Evolutionary conservation across 768 basidiomycete species (phyloP).

Genomic region (Rhodotorula graminis): DNA sequence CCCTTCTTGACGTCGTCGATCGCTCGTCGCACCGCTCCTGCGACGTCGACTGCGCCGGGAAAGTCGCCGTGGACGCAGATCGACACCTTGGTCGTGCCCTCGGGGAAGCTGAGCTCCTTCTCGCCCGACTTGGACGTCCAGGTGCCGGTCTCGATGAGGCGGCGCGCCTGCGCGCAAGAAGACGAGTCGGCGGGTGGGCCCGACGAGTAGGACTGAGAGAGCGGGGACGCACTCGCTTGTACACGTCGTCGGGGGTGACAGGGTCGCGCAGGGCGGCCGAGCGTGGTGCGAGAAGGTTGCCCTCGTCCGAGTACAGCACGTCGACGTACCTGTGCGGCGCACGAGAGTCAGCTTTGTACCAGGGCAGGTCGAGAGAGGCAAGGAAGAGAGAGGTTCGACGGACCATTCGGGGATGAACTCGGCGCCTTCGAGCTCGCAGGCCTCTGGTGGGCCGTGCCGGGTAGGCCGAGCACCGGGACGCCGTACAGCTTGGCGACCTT

Average conservation of each 20-base stretch:
- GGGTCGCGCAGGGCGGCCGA: constrained; percentile 54
- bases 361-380: neutral
- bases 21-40: constrained; percentile 54
- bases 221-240: constrained; percentile 49
- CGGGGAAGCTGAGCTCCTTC: constrained; percentile 51
- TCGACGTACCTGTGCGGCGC: constrained; percentile 58
- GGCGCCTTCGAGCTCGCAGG: constrained; percentile 56
- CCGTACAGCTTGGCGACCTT: constrained; percentile 57
- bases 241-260: constrained; percentile 51
- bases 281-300: neutral
- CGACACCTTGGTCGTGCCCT: constrained; percentile 56
- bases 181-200: neutral
- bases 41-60: constrained; percentile 58
- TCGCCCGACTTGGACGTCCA: constrained; percentile 47
- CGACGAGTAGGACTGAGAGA: neutral
- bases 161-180: neutral
- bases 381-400: too few species aligned
- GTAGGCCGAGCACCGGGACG: constrained; percentile 61
- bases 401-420: constrained; percentile 59
- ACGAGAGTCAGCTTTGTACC: neutral
- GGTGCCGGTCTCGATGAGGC: constrained; percentile 2
- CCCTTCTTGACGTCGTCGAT: constrained; percentile 56
- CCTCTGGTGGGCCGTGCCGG: constrained; percentile 62
- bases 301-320: constrained; percentile 56
- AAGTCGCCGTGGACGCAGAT: constrained; percentile 66